A percentile compares a stretch with the other conserved stretches of the same genome.
Evolutionary conservation across 495 filamentous ascomycete genomes (phyloP).

Genomic region (Cercophora scortea): DNA sequence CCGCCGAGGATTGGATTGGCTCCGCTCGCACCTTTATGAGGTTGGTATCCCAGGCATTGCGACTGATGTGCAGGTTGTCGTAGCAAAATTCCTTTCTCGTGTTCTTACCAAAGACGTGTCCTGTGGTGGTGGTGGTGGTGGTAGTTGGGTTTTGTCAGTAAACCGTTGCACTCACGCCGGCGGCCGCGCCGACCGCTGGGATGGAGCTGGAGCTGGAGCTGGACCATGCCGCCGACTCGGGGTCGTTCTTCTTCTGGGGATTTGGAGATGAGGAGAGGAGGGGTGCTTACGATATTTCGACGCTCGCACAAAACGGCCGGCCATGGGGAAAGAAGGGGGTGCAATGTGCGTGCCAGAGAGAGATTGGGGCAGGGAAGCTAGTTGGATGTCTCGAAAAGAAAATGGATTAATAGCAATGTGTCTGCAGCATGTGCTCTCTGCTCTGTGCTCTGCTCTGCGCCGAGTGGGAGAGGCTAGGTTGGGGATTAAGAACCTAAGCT

Average conservation of each 20-base stretch:
- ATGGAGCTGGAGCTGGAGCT: not conserved
- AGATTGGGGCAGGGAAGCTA: slow-evolving; percentile 1
- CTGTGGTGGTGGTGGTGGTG: slow-evolving; percentile 38
- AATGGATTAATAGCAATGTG: not conserved
- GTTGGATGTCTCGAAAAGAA: not conserved
- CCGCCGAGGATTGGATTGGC: not conserved
- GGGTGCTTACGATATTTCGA: slow-evolving; percentile 88
- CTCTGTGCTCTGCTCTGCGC: too few relatives aligned
- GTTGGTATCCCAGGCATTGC: slow-evolving; percentile 99
- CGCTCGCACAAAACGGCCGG: slow-evolving; percentile 93
- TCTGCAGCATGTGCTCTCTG: too few relatives aligned
- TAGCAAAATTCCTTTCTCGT: slow-evolving; percentile 91
- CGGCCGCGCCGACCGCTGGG: slow-evolving; percentile 1
- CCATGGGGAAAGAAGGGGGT: slow-evolving; percentile 46
- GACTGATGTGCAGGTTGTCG: slow-evolving; percentile 89
- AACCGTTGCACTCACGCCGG: slow-evolving; percentile 8
- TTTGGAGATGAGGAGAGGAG: slow-evolving; percentile 7
- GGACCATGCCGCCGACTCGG: too few relatives aligned
- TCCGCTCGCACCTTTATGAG: slow-evolving; percentile 68
- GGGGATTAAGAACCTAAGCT: too few relatives aligned
- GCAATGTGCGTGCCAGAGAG: not conserved
- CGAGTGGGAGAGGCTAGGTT: too few relatives aligned
- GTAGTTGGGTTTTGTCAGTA: slow-evolving; percentile 8
- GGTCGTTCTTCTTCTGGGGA: too few relatives aligned
- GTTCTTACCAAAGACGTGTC: slow-evolving; percentile 93